Percentiles rank a stretch among this genome's conserved stretches.
Conservation (phyloP, 2,329 filamentous ascomycete species). For the Aspergillus udagawae region DNA sequence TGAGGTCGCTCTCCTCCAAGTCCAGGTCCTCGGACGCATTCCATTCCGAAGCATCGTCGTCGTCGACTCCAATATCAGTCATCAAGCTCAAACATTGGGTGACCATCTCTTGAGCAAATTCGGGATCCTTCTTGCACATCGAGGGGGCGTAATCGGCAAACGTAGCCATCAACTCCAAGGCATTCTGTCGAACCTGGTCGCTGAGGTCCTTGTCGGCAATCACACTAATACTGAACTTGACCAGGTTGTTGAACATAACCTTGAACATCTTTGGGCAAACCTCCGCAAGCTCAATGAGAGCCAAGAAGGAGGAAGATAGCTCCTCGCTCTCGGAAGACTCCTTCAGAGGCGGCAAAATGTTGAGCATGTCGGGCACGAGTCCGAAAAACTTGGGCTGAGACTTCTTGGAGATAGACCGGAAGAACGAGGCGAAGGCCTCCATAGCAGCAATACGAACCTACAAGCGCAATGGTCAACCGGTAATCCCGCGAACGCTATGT, state of each 20-base stretch:
- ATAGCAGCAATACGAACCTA: conserved; percentile 89
- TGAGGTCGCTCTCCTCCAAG: conserved; percentile 90
- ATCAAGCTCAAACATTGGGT: conserved; percentile 96
- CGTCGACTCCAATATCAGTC: conserved; percentile 92
- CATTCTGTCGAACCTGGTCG: conserved; percentile 88
- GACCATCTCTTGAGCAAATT: conserved; percentile 93
- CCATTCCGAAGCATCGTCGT: conserved; percentile 94
- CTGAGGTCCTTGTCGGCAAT: conserved; percentile 94
- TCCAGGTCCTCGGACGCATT: conserved; percentile 90
- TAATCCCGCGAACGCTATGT: conserved; percentile 1
- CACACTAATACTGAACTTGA: conserved; percentile 87
- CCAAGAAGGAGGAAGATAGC: conserved; percentile 81
- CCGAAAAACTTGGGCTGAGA: conserved; percentile 81
- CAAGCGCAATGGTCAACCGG: conserved; percentile 10
- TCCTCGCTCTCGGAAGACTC: conserved; percentile 86
- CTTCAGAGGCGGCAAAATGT: conserved; percentile 91
- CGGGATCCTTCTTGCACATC: conserved; percentile 92
- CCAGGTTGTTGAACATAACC: conserved; percentile 83
- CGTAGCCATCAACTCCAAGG: conserved; percentile 93
- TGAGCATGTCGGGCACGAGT: conserved; percentile 85
- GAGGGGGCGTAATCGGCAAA: conserved; percentile 92
- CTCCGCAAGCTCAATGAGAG: conserved; percentile 91
- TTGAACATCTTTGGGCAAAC: conserved; percentile 98
- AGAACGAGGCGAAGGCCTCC: conserved; percentile 95
- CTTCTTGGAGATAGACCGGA: conserved; percentile 85